Evolutionary conservation across 306 rosid genomes (phyloP).

Genomic region (Fagus crenata): DNA sequence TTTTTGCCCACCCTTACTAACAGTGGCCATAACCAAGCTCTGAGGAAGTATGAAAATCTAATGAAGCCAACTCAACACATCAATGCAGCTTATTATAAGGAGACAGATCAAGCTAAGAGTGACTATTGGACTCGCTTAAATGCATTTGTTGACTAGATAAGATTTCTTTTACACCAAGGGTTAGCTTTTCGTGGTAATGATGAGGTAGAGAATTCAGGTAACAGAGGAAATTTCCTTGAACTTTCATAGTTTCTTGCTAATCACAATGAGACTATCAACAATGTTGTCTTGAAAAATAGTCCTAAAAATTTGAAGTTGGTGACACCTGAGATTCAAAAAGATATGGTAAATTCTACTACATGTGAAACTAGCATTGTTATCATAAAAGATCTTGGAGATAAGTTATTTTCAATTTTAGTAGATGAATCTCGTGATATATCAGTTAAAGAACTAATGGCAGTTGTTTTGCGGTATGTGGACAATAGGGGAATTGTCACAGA

Average conservation of each 20-base stretch:
- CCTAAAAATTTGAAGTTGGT: background rate
- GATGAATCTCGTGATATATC: slow-evolving; percentile 5
- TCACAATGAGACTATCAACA: background rate
- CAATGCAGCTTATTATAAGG: background rate
- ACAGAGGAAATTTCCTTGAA: background rate
- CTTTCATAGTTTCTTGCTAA: background rate
- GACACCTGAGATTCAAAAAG: background rate
- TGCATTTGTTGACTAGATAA: background rate
- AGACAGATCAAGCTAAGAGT: background rate
- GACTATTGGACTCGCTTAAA: background rate
- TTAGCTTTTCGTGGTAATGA: background rate
- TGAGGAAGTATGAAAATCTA: background rate
- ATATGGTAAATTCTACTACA: background rate
- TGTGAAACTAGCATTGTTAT: background rate
- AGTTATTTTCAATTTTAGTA: background rate
- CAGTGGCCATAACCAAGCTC: slow-evolving; percentile 1
- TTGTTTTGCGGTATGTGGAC: slow-evolving; percentile 3
- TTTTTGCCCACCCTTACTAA: background rate
- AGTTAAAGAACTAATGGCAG: background rate
- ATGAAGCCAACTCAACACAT: slow-evolving; percentile 3
- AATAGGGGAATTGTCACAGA: background rate
- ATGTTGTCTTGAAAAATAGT: background rate
- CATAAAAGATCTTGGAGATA: background rate
- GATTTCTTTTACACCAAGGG: no score
- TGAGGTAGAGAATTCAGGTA: background rate